Base-by-base conservation (phyloP, 768 basidiomycete genomes). In the Russula lepida region DNA sequence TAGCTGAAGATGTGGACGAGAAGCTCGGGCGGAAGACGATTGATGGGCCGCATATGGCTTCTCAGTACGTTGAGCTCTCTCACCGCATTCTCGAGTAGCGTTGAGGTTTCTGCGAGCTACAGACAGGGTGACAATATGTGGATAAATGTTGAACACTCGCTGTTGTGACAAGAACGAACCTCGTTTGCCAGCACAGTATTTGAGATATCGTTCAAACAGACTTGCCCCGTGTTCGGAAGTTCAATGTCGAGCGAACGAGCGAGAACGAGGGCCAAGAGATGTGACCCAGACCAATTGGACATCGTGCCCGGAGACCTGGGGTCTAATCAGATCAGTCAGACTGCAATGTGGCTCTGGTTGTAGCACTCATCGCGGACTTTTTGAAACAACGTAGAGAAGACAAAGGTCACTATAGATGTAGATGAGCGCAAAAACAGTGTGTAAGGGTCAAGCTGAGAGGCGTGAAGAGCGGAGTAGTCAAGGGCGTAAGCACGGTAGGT, bases 11-110 rank as follows among this genome's bases (percentile, higher is more conserved):
- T 63, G 32, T 58, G 44, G 13, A 19, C 21, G 32, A 63, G 62
- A 37, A 63, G n/a, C 19, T 63, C 62, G 8, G 52, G 33, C 1
- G 62, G 62, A 9, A 63, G 56, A 9, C 32, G 62, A 23, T 58
- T 58, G 56, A 63, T 21, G 3, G 46, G 37, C 3, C 28, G 56
- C 15, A 63, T 7, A 28, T 43, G 11, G 13, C 57, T 54, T 17
- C 35, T 15, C 4, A 63, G 51, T 2, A 43, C 23, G 46, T 11
- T 27, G 37, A 63, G 7, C 5, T 53, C 28, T 12, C 19, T 23
- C 19, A 49, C 4, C 25, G 27, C 17, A 8, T 25, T 52, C 5
- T 47, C 57, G 28, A 63, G 9, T 5, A 63, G 30, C 7, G 52
- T 7, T 54, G 54, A 33, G 5, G 15, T 27, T 46, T 63, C 56